Conservation (phyloP, 306 rosid genomes). For the Vigna hirtella region DNA sequence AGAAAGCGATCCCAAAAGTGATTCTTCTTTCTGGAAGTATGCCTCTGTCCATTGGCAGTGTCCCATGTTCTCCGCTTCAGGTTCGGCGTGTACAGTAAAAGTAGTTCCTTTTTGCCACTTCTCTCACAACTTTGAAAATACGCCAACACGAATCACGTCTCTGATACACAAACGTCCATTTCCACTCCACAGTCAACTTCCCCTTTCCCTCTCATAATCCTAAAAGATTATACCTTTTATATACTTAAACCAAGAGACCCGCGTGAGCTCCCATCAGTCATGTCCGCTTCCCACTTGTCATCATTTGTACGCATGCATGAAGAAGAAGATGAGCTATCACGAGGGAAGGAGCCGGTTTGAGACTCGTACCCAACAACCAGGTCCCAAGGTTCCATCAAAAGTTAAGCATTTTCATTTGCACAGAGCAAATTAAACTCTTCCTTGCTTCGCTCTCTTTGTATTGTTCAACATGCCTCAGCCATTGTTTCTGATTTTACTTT, state of each 20-base stretch:
- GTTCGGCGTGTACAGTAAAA: neutral
- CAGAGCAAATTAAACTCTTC: neutral
- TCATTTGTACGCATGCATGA: slow-evolving; percentile 43
- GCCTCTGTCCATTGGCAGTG: neutral
- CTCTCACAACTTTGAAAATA: slow-evolving; percentile 24
- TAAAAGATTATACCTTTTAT: neutral
- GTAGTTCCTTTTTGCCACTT: neutral
- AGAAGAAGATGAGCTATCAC: slow-evolving; percentile 10
- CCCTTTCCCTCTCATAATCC: neutral
- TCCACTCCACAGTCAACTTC: neutral
- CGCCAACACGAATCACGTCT: slow-evolving; percentile 45
- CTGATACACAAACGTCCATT: slow-evolving; percentile 29
- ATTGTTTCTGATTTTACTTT: neutral
- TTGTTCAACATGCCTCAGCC: slow-evolving; percentile 44
- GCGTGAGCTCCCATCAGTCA: slow-evolving; percentile 14
- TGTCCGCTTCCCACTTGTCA: slow-evolving; percentile 17
- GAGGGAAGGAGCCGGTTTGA: neutral
- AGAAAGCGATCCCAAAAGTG: slow-evolving; percentile 27
- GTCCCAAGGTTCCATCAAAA: neutral
- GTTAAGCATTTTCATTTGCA: slow-evolving; percentile 8
- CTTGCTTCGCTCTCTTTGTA: neutral
- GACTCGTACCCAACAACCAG: neutral
- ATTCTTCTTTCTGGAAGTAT: slow-evolving; percentile 37
- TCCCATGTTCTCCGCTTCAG: neutral
- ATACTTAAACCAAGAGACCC: neutral